Evolutionary conservation across 257 asterid species (phyloP), one percentile per base, ranked within the genome.

Genomic region (Jacaranda mimosifolia): DNA sequence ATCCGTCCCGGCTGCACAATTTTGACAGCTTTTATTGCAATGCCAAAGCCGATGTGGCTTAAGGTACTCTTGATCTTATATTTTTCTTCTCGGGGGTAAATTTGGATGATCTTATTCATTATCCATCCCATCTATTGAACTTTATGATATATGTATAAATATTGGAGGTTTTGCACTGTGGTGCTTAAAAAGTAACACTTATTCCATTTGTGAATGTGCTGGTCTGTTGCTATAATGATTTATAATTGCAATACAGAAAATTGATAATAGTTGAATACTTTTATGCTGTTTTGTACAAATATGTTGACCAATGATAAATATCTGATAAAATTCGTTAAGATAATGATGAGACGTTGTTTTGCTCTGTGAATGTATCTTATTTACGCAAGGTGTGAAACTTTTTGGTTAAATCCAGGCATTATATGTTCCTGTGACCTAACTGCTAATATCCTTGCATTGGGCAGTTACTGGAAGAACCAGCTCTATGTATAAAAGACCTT

Each of bases 1-100:
- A 86, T 91, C 53, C 94, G 97, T 56, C 97, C 97, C 39, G 97
- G 97, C 21, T 91, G 97, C 77, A 89, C 90, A 81, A 91, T 91
- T 78, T 87, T 91, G 86, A 91, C 97, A 9, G 83, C 86, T 58
- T 91, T 89, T 58, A 69, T 91, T 72, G 85, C 91, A 56, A 87
- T 87, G 94, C 94, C 97, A 45, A 81, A 64, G 66, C 83, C 79
- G 69, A 86, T 73, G 86, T 91, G 97, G 97, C 63, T 62, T 74
- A 87, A 91, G 97, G 97, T 91, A 86, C 63, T 70, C 17, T 43
- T 12, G 39, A 68, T 79, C 26, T 6, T 42, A 72, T 66, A 4
- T 17, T 19, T 56, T 43, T 66, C 46, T n/a, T 13, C 35, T 53
- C 49, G 66, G 55, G 40, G 51, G 52, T 75, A n/a, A 39, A 62